These are phyloP conservation scores for Myrica gale DNA, from an alignment of 306 rosid species.

Conservation along the genomic window DNA sequence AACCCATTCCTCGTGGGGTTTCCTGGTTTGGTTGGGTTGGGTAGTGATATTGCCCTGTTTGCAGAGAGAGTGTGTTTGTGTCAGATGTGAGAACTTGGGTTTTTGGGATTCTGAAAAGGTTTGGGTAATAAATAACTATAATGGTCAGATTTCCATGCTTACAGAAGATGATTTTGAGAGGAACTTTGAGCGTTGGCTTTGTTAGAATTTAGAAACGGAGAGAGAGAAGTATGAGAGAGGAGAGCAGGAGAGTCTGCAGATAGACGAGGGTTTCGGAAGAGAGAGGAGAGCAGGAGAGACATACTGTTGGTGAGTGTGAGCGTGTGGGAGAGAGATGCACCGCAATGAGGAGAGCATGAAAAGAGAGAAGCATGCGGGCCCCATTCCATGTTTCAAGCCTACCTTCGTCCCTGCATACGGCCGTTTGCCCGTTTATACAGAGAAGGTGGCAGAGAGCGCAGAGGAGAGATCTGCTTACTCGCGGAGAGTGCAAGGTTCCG, in stretches of 20 bases:
- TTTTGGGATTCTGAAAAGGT: neutral
- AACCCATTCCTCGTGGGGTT: conserved; percentile 51
- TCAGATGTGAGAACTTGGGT: neutral
- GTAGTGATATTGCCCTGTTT: neutral
- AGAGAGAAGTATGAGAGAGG: neutral
- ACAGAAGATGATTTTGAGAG: conserved; percentile 7
- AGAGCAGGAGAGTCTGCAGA: too few species aligned
- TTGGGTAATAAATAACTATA: neutral
- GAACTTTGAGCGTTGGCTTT: neutral
- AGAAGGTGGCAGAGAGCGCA: conserved; percentile 14
- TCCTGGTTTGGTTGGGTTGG: neutral
- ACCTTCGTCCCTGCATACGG: neutral
- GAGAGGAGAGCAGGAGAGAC: neutral
- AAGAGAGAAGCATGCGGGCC: neutral
- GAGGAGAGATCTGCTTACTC: conserved; percentile 28
- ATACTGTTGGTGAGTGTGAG: too few species aligned
- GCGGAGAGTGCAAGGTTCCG: conserved; percentile 10
- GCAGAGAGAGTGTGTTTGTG: neutral
- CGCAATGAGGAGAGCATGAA: conserved; percentile 10
- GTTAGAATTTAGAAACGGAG: neutral
- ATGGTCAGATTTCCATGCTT: neutral
- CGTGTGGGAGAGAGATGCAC: neutral
- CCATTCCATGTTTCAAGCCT: too few species aligned
- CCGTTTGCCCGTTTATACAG: conserved; percentile 14
- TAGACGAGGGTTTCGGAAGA: neutral